These are phyloP conservation scores for Russula dissimulans DNA, from an alignment of 768 basidiomycete species.

Conservation along the genomic window DNA sequence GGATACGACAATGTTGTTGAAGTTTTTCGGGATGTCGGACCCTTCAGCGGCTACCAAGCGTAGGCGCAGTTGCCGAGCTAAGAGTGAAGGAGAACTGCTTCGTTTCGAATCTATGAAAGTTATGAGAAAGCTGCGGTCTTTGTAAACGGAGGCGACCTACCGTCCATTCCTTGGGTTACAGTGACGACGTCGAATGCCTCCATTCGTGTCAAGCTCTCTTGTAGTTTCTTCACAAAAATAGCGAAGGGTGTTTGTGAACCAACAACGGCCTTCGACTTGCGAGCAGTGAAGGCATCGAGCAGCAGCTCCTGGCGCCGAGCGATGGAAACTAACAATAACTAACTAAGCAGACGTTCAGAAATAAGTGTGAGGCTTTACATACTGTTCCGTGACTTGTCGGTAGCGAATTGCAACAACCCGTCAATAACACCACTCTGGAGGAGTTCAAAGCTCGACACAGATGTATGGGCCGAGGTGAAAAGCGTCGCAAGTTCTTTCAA, in stretches of 20 bases:
- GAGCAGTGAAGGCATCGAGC: constrained; percentile 64
- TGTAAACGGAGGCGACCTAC: constrained; percentile 34
- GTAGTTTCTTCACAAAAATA: constrained; percentile 87
- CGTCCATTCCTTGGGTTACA: constrained; percentile 72
- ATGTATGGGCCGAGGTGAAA: constrained; percentile 64
- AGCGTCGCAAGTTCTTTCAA: constrained; percentile 71
- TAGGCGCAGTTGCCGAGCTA: constrained; percentile 88
- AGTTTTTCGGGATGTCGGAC: constrained; percentile 75
- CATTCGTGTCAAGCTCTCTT: constrained; percentile 91
- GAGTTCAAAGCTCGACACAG: constrained; percentile 93
- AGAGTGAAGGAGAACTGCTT: constrained; percentile 70
- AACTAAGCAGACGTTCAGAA: not conserved
- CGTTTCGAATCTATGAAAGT: constrained; percentile 66
- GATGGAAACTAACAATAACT: constrained; percentile 43
- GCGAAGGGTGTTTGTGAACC: constrained; percentile 52
- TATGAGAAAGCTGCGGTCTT: not conserved
- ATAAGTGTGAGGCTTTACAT: constrained; percentile 23
- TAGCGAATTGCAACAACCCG: constrained; percentile 72
- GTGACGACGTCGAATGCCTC: constrained; percentile 94
- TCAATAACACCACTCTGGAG: constrained; percentile 91
- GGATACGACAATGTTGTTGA: constrained; percentile 89
- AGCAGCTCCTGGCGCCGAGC: constrained; percentile 67
- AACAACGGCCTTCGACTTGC: constrained; percentile 36
- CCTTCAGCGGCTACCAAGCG: constrained; percentile 86
- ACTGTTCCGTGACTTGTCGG: constrained; percentile 55